A percentile compares a stretch with the other conserved stretches of the same genome.
These are phyloP conservation scores for Kalaharituber pfeilii DNA, from an alignment of 2,329 filamentous ascomycete species.

Conservation along the genomic window DNA sequence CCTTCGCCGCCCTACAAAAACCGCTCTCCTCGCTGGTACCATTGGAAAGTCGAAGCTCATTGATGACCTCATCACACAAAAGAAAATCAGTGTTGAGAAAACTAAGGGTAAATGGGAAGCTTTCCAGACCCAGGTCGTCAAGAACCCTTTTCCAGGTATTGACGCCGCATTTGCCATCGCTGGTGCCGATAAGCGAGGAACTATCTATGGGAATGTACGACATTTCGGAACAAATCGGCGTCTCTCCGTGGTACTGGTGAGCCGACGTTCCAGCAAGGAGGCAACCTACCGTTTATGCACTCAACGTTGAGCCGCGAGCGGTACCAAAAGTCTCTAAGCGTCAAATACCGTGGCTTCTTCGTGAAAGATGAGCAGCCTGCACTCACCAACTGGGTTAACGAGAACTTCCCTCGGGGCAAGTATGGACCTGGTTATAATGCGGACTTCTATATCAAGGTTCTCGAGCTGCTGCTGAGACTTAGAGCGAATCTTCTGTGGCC, in stretches of 20 bases:
- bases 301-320: constrained; percentile 38
- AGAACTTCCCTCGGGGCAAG: no score
- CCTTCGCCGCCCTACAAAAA: constrained; percentile 25
- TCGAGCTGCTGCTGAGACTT: constrained; percentile 51
- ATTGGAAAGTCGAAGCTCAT: constrained; percentile 47
- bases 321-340: constrained; percentile 40
- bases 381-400: constrained; percentile 46
- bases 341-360: constrained; percentile 53
- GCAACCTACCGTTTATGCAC: constrained; percentile 37
- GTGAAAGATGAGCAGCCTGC: constrained; percentile 53
- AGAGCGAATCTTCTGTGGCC: constrained; percentile 63
- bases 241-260: constrained; percentile 53
- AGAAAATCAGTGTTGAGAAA: constrained; percentile 41
- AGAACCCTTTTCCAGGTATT: constrained; percentile 37
- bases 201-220: constrained; percentile 55
- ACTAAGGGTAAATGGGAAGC: constrained; percentile 53
- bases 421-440: constrained; percentile 36
- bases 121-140: constrained; percentile 43
- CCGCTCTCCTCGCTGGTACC: constrained; percentile 50
- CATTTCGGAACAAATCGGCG: constrained; percentile 54
- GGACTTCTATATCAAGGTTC: constrained; percentile 49
- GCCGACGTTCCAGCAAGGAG: constrained; percentile 42
- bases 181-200: constrained; percentile 47
- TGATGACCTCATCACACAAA: constrained; percentile 36
- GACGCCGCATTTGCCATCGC: constrained; percentile 47